Conservation (phyloP, 805 yeast species). For the Lipomyces japonicus region DNA sequence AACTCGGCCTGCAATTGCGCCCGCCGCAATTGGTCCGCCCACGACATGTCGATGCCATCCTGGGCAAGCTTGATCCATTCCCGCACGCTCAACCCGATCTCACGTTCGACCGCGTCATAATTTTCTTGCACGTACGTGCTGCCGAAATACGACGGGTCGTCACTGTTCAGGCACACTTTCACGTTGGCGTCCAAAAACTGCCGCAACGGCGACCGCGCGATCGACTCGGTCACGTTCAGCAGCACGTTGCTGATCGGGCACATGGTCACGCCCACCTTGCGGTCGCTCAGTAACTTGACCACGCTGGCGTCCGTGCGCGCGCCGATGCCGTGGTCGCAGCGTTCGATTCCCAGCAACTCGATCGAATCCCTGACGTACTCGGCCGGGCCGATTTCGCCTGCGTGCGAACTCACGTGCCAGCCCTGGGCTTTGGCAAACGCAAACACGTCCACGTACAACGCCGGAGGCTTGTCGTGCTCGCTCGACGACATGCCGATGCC, state of each 20-base stretch:
- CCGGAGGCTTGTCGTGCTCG: slow-evolving; percentile 75
- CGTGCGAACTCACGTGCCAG: slow-evolving; percentile 73
- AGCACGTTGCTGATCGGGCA: slow-evolving; percentile 78
- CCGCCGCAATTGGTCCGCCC: slow-evolving; percentile 57
- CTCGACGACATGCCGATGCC: slow-evolving; percentile 82
- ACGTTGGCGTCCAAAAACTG: slow-evolving; percentile 58
- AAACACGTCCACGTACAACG: slow-evolving; percentile 63
- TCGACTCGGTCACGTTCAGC: slow-evolving; percentile 66
- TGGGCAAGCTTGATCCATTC: slow-evolving; percentile 64
- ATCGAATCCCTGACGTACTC: slow-evolving; percentile 58
- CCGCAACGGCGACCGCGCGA: slow-evolving; percentile 62
- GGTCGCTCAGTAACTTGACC: slow-evolving; percentile 53
- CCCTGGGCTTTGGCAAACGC: slow-evolving; percentile 47
- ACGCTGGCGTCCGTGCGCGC: slow-evolving; percentile 53
- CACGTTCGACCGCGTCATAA: slow-evolving; percentile 60
- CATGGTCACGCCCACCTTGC: slow-evolving; percentile 58
- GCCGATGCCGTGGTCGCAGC: slow-evolving; percentile 81
- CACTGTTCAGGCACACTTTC: slow-evolving; percentile 72
- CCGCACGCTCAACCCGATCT: slow-evolving; percentile 56
- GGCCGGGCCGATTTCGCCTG: slow-evolving; percentile 86
- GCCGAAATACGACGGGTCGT: slow-evolving; percentile 80
- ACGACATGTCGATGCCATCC: slow-evolving; percentile 67
- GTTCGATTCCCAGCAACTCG: slow-evolving; percentile 55
- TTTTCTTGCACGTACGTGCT: slow-evolving; percentile 73
- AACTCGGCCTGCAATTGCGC: slow-evolving; percentile 41